phyloP scores from a whole-genome alignment of 78 protist species.

The Corallochytrium limacisporum region DNA sequence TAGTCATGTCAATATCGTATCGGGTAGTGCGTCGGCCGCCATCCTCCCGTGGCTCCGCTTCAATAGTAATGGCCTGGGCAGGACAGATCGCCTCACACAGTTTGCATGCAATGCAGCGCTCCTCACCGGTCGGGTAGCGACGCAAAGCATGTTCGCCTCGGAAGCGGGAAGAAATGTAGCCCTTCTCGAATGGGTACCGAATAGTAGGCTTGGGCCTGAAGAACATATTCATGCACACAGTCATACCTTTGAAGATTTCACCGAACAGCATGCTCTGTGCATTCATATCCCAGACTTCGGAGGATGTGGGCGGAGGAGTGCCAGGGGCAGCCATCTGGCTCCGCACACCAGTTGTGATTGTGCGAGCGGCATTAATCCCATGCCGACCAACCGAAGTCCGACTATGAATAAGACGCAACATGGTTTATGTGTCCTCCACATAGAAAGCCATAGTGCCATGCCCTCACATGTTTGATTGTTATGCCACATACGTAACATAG shows the following conservation, averaged over 20 bases:
- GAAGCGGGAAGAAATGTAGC: constrained; percentile 58
- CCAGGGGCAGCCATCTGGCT: no score
- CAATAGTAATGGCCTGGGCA: constrained; percentile 87
- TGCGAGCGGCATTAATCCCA: no score
- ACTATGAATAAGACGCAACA: no score
- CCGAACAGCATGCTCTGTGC: constrained; percentile 12
- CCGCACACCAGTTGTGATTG: no score
- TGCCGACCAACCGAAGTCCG: no score
- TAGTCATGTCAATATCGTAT: constrained; percentile 80
- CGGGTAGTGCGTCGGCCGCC: constrained; percentile 82
- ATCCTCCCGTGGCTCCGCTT: constrained; percentile 75
- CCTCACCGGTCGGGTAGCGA: constrained; percentile 61
- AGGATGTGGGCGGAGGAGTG: no score
- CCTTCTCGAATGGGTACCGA: constrained; percentile 80
- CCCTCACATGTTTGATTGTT: no score
- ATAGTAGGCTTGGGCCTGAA: constrained; percentile 50
- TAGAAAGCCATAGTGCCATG: no score
- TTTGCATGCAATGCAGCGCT: constrained; percentile 80
- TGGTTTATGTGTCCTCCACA: no score
- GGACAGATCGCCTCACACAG: constrained; percentile 86
- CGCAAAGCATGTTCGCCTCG: constrained; percentile 89
- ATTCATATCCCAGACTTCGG: no score
- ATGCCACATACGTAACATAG: no score
- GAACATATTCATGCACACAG: constrained; percentile 38
- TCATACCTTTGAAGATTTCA: constrained; percentile 37